Conservation (phyloP, 306 rosid species). For the Quercus engelmannii region DNA sequence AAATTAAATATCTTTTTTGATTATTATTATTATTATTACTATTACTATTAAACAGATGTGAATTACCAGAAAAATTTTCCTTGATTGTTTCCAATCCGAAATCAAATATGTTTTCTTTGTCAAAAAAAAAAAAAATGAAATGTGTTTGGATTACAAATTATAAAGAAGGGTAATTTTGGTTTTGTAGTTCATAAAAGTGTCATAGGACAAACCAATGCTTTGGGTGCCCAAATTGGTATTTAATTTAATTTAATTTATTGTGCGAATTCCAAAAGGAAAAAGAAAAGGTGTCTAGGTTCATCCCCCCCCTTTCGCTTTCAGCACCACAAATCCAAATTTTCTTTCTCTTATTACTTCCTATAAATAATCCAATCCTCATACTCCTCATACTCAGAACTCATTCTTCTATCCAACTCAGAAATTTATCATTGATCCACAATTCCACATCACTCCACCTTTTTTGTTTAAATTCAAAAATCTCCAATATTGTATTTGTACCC, state of each 20-base stretch:
- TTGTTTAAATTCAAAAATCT: no score
- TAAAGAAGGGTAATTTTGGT: background rate
- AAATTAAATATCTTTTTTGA: no score
- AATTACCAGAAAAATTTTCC: no score
- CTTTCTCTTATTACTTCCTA: background rate
- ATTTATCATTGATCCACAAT: no score
- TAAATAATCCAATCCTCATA: background rate
- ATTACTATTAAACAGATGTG: no score
- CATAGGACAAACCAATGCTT: background rate
- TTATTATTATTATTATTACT: no score
- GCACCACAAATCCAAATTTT: background rate
- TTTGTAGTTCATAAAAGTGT: background rate
- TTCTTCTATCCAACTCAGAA: no score
- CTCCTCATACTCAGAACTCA: no score
- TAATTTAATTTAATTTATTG: background rate
- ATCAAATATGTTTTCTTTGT: no score
- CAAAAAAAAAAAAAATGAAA: no score
- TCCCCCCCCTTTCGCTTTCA: constrained; percentile 5
- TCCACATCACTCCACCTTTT: background rate
- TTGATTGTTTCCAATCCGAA: no score
- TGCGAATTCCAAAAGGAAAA: background rate
- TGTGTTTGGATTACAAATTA: background rate
- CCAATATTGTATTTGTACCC: no score
- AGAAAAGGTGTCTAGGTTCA: constrained; percentile 40
- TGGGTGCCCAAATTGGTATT: background rate